Conservation (phyloP, 352 stramenopile species). For the Peronospora destructor region DNA sequence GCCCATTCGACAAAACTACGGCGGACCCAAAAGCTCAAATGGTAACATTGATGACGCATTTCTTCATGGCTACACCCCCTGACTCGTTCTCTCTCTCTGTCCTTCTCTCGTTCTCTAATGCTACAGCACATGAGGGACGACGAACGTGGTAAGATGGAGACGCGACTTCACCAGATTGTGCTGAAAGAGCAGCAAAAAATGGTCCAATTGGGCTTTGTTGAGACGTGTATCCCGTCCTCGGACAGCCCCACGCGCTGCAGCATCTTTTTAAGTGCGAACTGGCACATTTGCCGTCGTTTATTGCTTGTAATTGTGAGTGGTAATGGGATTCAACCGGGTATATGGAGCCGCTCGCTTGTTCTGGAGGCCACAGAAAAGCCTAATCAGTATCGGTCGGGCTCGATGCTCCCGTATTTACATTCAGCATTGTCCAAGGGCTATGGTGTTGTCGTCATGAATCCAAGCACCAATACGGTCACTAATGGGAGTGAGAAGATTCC, state of each 20-base stretch:
- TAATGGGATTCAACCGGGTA: slow-evolving; percentile 80
- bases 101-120: too few species aligned
- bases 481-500: slow-evolving; percentile 65
- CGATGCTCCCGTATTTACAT: slow-evolving; percentile 78
- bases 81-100: too few species aligned
- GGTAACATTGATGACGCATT: too few species aligned
- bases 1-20: too few species aligned
- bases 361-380: slow-evolving; percentile 59
- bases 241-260: slow-evolving; percentile 61
- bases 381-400: slow-evolving; percentile 77
- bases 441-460: slow-evolving; percentile 75
- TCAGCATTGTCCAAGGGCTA: slow-evolving; percentile 75
- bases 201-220: slow-evolving; percentile 74
- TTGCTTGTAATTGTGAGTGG: slow-evolving; percentile 74
- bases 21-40: too few species aligned
- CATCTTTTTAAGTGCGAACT: slow-evolving; percentile 81
- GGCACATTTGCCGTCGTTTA: slow-evolving; percentile 68
- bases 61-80: too few species aligned
- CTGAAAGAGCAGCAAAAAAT: slow-evolving; percentile 45
- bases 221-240: slow-evolving; percentile 69
- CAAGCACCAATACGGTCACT: slow-evolving; percentile 69
- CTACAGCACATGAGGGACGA: too few species aligned
- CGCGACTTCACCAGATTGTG: too few species aligned
- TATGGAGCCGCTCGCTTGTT: slow-evolving; percentile 80
- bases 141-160: too few species aligned